Evolutionary conservation across 2,329 filamentous ascomycete species (phyloP).

Genomic region (Diaporthe sp.): DNA sequence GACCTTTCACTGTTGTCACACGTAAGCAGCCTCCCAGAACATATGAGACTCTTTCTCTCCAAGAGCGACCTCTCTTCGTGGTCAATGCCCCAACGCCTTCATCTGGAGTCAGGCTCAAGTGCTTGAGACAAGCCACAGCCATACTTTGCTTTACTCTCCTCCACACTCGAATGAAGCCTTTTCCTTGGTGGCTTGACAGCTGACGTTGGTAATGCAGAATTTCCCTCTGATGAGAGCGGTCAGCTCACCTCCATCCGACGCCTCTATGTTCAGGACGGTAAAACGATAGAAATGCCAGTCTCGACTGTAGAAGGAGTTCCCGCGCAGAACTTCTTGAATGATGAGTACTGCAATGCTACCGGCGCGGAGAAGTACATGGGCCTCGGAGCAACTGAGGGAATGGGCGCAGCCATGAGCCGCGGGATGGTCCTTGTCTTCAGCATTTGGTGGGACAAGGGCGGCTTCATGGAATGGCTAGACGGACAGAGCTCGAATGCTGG

Average conservation of each 20-base stretch:
- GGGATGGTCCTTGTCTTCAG: slow-evolving; percentile 67
- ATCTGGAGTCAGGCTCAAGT: neutral
- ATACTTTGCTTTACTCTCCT: too few species aligned
- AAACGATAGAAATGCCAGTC: slow-evolving; percentile 55
- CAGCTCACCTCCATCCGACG: slow-evolving; percentile 60
- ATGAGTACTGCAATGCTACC: slow-evolving; percentile 44
- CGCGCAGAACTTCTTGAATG: slow-evolving; percentile 39
- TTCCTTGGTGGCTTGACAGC: neutral
- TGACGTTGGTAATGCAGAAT: slow-evolving; percentile 48
- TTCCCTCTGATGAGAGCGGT: slow-evolving; percentile 52
- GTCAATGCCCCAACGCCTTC: neutral
- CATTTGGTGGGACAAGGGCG: slow-evolving; percentile 67
- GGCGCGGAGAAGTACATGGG: slow-evolving; percentile 40
- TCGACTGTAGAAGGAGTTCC: slow-evolving; percentile 1
- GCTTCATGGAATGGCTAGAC: slow-evolving; percentile 71
- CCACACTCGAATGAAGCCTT: neutral
- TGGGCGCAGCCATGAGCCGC: slow-evolving; percentile 58
- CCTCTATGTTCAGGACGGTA: slow-evolving; percentile 62
- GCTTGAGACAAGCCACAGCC: neutral
- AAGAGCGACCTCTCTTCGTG: neutral
- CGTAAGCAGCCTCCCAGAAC: slow-evolving; percentile 40
- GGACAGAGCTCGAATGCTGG: slow-evolving; percentile 56
- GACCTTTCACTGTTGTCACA: slow-evolving; percentile 61
- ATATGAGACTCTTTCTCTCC: neutral
- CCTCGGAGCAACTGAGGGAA: slow-evolving; percentile 52